A percentile compares a stretch with the other conserved stretches of the same genome.
Evolutionary conservation across 1,284 basidiomycete species (phyloP).

Genomic region (Cutaneotrichosporon daszewskae): DNA sequence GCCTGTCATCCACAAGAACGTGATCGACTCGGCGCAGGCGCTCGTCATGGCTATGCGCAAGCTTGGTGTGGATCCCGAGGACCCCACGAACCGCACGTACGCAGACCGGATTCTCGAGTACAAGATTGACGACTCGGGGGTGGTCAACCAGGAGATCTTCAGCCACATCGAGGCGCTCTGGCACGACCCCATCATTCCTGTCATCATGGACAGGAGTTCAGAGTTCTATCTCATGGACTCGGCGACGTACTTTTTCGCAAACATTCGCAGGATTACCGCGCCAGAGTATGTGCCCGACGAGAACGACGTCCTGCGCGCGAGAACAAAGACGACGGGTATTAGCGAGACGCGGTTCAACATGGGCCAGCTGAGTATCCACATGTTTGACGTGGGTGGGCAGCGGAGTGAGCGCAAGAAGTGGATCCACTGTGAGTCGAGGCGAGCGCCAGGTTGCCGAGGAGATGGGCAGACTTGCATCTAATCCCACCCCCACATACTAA

Average conservation of each 20-base stretch:
- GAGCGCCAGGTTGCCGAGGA: background rate
- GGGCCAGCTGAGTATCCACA: slow-evolving; percentile 55
- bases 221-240: slow-evolving; percentile 98
- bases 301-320: slow-evolving; percentile 79
- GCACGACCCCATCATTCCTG: slow-evolving; percentile 83
- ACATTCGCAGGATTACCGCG: slow-evolving; percentile 73
- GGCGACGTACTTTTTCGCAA: slow-evolving; percentile 85
- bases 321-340: slow-evolving; percentile 89
- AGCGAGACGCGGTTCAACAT: slow-evolving; percentile 68
- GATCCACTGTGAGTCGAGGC: slow-evolving; percentile 64
- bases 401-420: slow-evolving; percentile 91
- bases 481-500: background rate
- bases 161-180: slow-evolving; percentile 75
- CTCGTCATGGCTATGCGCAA: slow-evolving; percentile 85
- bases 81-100: slow-evolving; percentile 65
- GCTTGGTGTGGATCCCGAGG: slow-evolving; percentile 74
- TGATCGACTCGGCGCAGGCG: slow-evolving; percentile 83
- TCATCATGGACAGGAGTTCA: slow-evolving; percentile 76
- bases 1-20: slow-evolving; percentile 59
- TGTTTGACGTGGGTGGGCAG: slow-evolving; percentile 93
- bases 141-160: slow-evolving; percentile 56
- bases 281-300: slow-evolving; percentile 79
- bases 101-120: slow-evolving; percentile 52
- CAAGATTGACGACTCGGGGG: slow-evolving; percentile 48
- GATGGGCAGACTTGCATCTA: background rate